Evolutionary conservation across 2,329 filamentous ascomycete genomes (phyloP), one percentile per base, ranked within the genome.

Genomic region (Pseudocercospora ulei): DNA sequence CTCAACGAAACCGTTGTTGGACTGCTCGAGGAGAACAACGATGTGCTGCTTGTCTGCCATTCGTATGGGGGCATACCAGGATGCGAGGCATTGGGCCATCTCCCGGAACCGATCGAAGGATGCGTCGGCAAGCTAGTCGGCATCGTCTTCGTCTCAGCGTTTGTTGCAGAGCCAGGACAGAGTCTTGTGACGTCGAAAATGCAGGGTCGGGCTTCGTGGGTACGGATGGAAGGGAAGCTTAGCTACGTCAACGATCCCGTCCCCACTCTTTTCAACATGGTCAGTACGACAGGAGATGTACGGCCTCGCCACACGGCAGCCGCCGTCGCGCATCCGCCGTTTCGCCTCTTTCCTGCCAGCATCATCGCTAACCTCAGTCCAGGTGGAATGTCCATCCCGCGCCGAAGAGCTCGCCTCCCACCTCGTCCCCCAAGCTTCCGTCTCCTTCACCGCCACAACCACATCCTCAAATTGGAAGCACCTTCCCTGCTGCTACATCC

Each of bases 111-210:
- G 14, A 35, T 27, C 11, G 9, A 34, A 13, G 35, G 29, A 11
- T 38, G 16, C 7, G 13, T 12, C 3, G 46, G 46, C 3, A 39
- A 29, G 14, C 30, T 51, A n/a, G 29, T 46, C 2, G 41, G 43
- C 2, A 46, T 50, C 3, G 45, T 51, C 29, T 51, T 47, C 35
- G 42, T 51, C 6, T 45, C 49, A 7, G 47, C 49, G 1, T 50
- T 51, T 25, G 42, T 51, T 1, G 39, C 41, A 11, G 46, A 49
- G 30, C 37, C 34, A 20, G 44, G 41, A 5, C 43, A 46, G 19
- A 38, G 26, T 14, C 38, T 49, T 2, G 31, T 49, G 6, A 38
- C 44, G 1, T 40, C 41, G 14, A 42, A 47, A 25, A 28, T 43
- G 25, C 40, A 30, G 1, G 41, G 41, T 3, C 36, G 44, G 17